Base-by-base conservation (phyloP, 129 eudicot species). In the Centaurea solstitialis region DNA sequence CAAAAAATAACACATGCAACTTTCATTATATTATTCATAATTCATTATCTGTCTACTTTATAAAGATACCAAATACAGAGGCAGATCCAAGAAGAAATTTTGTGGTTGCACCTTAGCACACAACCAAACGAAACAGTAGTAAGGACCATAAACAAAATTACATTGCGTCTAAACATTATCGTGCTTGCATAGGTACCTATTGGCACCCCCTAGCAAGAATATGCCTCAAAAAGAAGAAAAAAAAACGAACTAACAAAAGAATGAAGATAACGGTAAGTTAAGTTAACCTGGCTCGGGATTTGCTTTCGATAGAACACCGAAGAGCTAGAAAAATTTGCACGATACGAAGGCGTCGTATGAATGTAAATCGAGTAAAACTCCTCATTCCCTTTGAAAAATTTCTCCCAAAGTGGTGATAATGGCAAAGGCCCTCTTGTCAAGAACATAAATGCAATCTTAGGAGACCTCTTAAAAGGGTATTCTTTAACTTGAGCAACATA, bases 351-450 rank as follows among this genome's bases (percentile, higher is more conserved):
- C 84, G 81, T 70, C 0, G 98, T 78, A 78, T 93, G 98, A 39
- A 93, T 68, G 30, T 91, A 93, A 53, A 93, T 87, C 1, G 97
- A 81, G 68, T 79, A 93, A 79, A 82, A 87, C 24, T 77, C 85
- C 38, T 93, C 88, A 59, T 87, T 70, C 53, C 97, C 97, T 80
- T 81, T 86, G 7, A 93, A 88, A 35, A 85, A 93, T 84, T 70
- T 89, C 68, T 93, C 97, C 98, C 98, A 93, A 30, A 93, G 70
- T 17, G 90, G 94, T 20, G 92, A 76, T 66, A 93, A 18, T 4
- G 98, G 98, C 81, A 93, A 81, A 59, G 94, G 94, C 65, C 97
- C 97, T 84, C 94, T 86, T 15, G 95, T 88, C 87, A 94, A 87
- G 88, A 94, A 91, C 98, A 94, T 91, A 81, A 94, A 94, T 11